Base-by-base conservation (phyloP, 1,284 basidiomycete genomes). In the Paramarasmius palmivorus region DNA sequence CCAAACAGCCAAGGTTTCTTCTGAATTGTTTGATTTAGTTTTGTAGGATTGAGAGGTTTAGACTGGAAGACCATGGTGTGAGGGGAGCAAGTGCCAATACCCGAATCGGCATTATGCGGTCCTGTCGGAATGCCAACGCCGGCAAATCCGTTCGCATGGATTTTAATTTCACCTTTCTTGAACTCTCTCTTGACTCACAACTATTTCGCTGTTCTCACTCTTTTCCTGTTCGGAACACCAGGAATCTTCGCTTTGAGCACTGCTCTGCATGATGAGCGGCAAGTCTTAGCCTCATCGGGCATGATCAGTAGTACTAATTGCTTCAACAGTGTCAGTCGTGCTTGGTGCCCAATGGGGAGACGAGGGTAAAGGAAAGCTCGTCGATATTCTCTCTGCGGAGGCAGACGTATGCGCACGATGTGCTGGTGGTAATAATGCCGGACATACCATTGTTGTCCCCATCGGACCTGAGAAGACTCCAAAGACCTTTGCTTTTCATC, bases 341-440 rank as follows among this genome's bases (percentile, higher is more conserved):
- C 84, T 95, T 59, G 93, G 93, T 46, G 76, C 92, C 56, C 94
- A 97, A 68, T 97, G 94, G 94, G 94, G 94, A 57, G 94, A 96
- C 73, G 93, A 96, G 73, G 93, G 94, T 63, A 97, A 97, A 72
- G 94, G 94, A 45, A 96, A 98, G 74, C 86, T 98, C 57, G 94
- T 95, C 57, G 93, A 99, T 72, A 89, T 97, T 68, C 79, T 97
- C 62, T 82, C 93, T 44, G 91, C 88, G 19, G 84, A 96, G 52
- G 83, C 86, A 62, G 96, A 99, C 70, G 74, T 99, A 66, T 98
- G 95, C 67, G 96, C 95, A 34, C 85, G 96, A 45, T 98, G 95
- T 71, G 96, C 96, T 5, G 96, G 96, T 25, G 97, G 96, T 17
- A 98, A 98, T 78, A 99, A 99, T 69, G 96, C 96, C 39, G 97